Conservation (phyloP, 345 rosid genomes). For the Pugionium dolabratum region DNA sequence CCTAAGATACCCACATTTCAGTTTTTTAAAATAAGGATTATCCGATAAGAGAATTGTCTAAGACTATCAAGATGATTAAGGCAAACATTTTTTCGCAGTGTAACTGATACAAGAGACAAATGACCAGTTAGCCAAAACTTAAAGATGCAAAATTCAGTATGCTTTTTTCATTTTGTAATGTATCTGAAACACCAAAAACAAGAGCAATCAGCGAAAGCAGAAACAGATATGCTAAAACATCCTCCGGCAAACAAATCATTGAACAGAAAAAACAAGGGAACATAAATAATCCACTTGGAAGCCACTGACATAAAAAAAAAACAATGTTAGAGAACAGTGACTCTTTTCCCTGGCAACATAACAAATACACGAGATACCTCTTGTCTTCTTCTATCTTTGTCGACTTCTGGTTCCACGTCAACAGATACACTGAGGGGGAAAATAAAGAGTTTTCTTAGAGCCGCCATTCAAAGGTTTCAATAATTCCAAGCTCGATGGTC, state of each 20-base stretch:
- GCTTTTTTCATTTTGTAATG: not conserved
- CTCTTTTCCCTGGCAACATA: not conserved
- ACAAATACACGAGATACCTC: too few species aligned
- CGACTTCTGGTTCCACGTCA: constrained; percentile 18
- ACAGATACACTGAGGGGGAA: not conserved
- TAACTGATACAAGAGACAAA: too few species aligned
- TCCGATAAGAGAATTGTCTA: not conserved
- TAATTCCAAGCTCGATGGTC: constrained; percentile 33
- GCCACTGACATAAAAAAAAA: too few species aligned
- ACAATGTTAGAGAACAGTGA: not conserved
- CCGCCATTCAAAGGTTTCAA: constrained; percentile 12
- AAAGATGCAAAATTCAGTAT: not conserved
- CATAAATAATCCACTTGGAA: not conserved
- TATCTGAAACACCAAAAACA: not conserved
- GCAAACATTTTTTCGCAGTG: not conserved
- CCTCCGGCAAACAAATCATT: not conserved
- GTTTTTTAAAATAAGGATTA: not conserved
- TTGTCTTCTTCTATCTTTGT: not conserved
- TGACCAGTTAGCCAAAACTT: not conserved
- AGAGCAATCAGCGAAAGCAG: not conserved
- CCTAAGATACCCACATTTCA: not conserved
- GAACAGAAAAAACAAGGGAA: not conserved
- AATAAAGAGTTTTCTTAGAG: not conserved
- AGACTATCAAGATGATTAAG: constrained; percentile 6
- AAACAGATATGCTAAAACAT: not conserved